Evolutionary conservation across 495 filamentous ascomycete species (phyloP).

Genomic region (Penicillium taxi): DNA sequence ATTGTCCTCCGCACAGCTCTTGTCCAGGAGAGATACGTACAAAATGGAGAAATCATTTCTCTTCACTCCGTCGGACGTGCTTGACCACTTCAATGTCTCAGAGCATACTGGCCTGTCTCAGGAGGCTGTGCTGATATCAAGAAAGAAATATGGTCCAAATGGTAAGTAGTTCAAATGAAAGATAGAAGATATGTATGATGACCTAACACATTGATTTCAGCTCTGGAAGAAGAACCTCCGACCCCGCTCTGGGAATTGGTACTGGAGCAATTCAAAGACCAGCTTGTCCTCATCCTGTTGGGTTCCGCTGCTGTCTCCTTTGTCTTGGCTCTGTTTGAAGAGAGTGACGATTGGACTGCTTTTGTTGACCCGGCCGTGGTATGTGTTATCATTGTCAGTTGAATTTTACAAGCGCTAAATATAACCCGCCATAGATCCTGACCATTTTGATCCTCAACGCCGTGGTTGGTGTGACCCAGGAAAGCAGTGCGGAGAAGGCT

Average conservation of each 20-base stretch:
- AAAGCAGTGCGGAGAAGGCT: slow-evolving; percentile 96
- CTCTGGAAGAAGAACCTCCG: slow-evolving; percentile 91
- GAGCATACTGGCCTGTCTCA: slow-evolving; percentile 61
- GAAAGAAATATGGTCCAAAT: slow-evolving; percentile 73
- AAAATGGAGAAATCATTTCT: slow-evolving; percentile 77
- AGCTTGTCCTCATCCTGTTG: slow-evolving; percentile 91
- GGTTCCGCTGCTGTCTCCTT: slow-evolving; percentile 94
- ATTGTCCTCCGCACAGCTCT: slow-evolving; percentile 3
- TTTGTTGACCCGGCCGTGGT: slow-evolving; percentile 96
- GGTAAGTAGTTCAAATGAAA: too few species aligned
- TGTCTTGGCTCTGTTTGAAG: slow-evolving; percentile 86
- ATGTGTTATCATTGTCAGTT: slow-evolving; percentile 27
- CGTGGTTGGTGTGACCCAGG: slow-evolving; percentile 95
- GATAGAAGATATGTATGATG: too few species aligned
- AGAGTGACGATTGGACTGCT: slow-evolving; percentile 89
- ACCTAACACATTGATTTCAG: slow-evolving; percentile 36
- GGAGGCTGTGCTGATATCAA: slow-evolving; percentile 53
- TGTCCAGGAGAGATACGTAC: slow-evolving; percentile 11
- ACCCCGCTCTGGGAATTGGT: slow-evolving; percentile 95
- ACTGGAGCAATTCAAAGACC: slow-evolving; percentile 98
- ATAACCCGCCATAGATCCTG: slow-evolving; percentile 65
- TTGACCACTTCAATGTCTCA: slow-evolving; percentile 63
- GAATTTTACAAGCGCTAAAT: slow-evolving; percentile 2
- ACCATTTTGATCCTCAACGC: slow-evolving; percentile 96
- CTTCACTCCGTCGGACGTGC: slow-evolving; percentile 56